Evolutionary conservation across 2,329 filamentous ascomycete genomes (phyloP).

Genomic region (Penicillium rolfsii): DNA sequence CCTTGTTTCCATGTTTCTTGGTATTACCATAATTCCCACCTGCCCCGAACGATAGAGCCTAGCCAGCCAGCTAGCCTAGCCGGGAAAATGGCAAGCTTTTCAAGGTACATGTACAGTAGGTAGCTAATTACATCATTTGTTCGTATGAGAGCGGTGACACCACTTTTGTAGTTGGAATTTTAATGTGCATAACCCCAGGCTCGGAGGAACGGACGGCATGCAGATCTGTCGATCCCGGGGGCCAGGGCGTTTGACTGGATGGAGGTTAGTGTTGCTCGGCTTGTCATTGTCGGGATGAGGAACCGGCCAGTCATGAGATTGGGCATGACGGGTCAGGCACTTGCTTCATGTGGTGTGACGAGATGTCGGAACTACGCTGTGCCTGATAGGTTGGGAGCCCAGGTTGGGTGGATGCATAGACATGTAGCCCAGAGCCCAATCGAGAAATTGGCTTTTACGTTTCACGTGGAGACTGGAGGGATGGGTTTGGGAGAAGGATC

Average conservation of each 20-base stretch:
- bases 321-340: not conserved
- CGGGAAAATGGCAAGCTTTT: not conserved
- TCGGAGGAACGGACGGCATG: not conserved
- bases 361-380: not conserved
- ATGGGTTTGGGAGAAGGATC: not conserved
- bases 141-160: not conserved
- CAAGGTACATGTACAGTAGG: not conserved
- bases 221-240: conserved; percentile 4
- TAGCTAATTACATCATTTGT: conserved; percentile 12
- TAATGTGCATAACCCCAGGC: not conserved
- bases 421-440: not conserved
- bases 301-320: conserved; percentile 13
- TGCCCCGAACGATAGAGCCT: not conserved
- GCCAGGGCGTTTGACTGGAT: not conserved
- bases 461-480: not conserved
- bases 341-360: not conserved
- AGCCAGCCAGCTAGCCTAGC: not conserved
- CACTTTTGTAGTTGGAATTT: not conserved
- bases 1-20: conserved; percentile 10
- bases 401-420: not conserved
- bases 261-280: not conserved
- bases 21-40: not conserved
- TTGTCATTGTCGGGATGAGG: conserved; percentile 11
- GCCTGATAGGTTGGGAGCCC: not conserved
- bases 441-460: not conserved